Evolutionary conservation across 1,284 basidiomycete species (phyloP), one percentile per base, ranked within the genome.

Genomic region (Clitocybe nebularis): DNA sequence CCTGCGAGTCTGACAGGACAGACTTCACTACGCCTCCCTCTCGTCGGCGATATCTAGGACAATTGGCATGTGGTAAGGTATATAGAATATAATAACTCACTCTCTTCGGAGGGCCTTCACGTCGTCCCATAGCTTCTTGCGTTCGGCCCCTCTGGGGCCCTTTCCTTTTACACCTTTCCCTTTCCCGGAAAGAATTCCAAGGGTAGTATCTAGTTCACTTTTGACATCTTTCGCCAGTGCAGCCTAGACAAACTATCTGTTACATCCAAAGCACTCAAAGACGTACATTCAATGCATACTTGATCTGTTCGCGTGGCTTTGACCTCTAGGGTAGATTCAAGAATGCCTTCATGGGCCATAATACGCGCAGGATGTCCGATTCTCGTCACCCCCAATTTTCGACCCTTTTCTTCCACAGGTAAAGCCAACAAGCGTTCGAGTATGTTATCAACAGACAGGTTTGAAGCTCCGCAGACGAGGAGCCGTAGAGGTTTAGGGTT

Each of bases 281-380:
- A 2, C 13, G 20, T n/a, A 28, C 25, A 25, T 14, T 17, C 40
- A 26, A 5, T 22, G 29, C 46, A 20, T 26, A 78, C 83, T 66
- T 86, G 78, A 45, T 94, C 91, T 20, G 87, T 89, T 39, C 82
- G 71, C 3, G 78, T 75, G 0, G 90, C 84, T 56, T 93, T 86
- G 14, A 84, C 84, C 57, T 99, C 95, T n/a, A 98, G 69, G 0
- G 95, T 98, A 0, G 84, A 73, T 4, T 79, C 73, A 8, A 93
- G 66, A 2, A 97, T 73, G 11, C 72, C 70, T 62, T 81, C 66
- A 21, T 77, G 69, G 0, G 83, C 73, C 68, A 96, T 84, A 0
- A 99, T 87, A 9, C 95, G 79, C 0, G 96, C 95, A 0, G 95
- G 95, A 61, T 99, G 93, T 0, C 93, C 93, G 6, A 96, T 74